These are phyloP conservation scores for Elongisporangium undulatum DNA, from an alignment of 352 stramenopile genomes.

Conservation along the genomic window DNA sequence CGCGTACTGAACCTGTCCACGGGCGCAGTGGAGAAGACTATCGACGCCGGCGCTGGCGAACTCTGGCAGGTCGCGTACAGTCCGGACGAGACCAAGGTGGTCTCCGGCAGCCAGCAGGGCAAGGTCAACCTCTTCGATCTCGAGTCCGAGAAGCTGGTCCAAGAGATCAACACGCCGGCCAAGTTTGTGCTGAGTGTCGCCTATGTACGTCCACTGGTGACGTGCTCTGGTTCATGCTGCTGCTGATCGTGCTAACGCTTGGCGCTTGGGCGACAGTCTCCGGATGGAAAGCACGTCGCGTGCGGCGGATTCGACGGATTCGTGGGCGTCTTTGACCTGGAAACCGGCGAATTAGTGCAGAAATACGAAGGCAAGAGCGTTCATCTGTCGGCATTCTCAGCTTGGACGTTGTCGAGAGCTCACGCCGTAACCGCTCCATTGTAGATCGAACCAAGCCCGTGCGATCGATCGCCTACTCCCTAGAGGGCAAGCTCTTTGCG, in stretches of 20 bases:
- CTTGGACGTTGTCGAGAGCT: background rate
- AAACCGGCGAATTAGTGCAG: slow-evolving; percentile 72
- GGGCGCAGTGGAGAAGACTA: slow-evolving; percentile 73
- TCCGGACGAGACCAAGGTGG: slow-evolving; percentile 75
- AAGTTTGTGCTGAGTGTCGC: slow-evolving; percentile 79
- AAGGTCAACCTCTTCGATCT: slow-evolving; percentile 89
- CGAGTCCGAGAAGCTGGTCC: slow-evolving; percentile 69
- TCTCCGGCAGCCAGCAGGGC: slow-evolving; percentile 76
- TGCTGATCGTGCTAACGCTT: slow-evolving; percentile 1
- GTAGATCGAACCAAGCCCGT: slow-evolving; percentile 85
- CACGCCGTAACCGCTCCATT: background rate
- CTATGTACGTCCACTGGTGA: slow-evolving; percentile 39
- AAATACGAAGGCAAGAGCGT: slow-evolving; percentile 71
- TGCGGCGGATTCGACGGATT: slow-evolving; percentile 79
- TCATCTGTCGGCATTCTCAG: too few relatives aligned
- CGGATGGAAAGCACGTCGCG: slow-evolving; percentile 78
- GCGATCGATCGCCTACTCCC: slow-evolving; percentile 78
- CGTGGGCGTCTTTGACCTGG: slow-evolving; percentile 83
- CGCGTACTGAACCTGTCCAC: slow-evolving; percentile 72
- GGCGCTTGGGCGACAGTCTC: slow-evolving; percentile 36
- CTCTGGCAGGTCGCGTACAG: slow-evolving; percentile 87
- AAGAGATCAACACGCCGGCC: slow-evolving; percentile 63
- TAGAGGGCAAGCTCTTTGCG: slow-evolving; percentile 83
- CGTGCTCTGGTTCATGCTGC: too few relatives aligned
- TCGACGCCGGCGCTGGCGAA: slow-evolving; percentile 82